Conservation (phyloP, 306 rosid species). For the Glycine latifolia region DNA sequence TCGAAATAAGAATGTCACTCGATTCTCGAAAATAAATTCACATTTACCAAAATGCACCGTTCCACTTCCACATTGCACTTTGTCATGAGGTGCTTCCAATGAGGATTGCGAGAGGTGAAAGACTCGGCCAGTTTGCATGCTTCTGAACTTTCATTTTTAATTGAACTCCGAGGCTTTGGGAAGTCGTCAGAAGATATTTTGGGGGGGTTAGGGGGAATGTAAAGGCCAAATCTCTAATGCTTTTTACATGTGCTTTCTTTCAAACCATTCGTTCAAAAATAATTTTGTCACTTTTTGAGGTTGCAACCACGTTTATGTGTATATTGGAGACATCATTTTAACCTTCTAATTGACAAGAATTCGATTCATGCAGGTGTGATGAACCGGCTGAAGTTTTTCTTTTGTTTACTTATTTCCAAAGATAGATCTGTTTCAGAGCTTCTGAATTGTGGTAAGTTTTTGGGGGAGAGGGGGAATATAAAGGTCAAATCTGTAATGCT, state of each 20-base stretch:
- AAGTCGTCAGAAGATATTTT: not conserved
- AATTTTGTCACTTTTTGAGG: not conserved
- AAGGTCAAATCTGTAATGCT: too few relatives aligned
- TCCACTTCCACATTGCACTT: not conserved
- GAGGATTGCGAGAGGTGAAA: constrained; percentile 33
- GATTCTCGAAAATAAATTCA: not conserved
- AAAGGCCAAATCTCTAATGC: not conserved
- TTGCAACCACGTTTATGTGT: not conserved
- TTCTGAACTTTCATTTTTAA: constrained; percentile 7
- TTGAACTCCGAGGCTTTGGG: not conserved
- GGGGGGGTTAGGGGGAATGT: not conserved
- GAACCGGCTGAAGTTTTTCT: not conserved
- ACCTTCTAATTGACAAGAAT: constrained; percentile 16
- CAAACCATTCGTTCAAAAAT: not conserved
- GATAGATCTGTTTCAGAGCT: too few relatives aligned
- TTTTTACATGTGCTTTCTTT: not conserved
- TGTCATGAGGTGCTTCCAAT: constrained; percentile 21
- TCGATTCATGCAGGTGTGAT: not conserved
- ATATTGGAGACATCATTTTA: not conserved
- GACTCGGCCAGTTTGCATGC: not conserved
- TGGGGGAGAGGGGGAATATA: too few relatives aligned
- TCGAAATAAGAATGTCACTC: not conserved
- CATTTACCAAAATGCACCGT: not conserved
- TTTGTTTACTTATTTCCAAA: too few relatives aligned
- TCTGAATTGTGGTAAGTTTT: too few relatives aligned